Evolutionary conservation across 2,329 filamentous ascomycete species (phyloP), one percentile per base, ranked within the genome.

Genomic region (Aspergillus viridinutans): DNA sequence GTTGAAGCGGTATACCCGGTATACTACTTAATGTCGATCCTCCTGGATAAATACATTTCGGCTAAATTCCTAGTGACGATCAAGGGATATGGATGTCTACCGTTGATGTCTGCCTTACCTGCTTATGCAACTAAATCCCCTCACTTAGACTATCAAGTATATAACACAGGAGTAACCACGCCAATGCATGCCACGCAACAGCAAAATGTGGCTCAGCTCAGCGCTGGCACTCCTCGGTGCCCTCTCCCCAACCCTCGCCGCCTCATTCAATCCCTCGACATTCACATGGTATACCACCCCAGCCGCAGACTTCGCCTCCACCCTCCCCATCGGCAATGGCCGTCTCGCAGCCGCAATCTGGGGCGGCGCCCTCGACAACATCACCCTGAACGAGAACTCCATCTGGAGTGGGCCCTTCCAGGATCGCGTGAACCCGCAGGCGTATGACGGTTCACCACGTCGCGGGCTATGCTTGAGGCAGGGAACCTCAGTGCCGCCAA

Each of bases 301-400:
- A 10, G 65, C 63, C 28, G 56, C 52, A 2, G 57, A 60, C 50
- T 67, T 62, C 53, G 58, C 56, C 32, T 49, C 50, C n/a, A 56
- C 58, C 21, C 50, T 62, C 14, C 62, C 64, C 10, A 53, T 66
- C 3, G 63, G 64, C 28, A 64, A 64, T 55, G 63, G 63, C 21
- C 50, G 63, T 14, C 56, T 66, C 3, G 64, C 55, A 4, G 63
- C 56, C 8, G 53, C 58, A 9, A 53, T 65, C n/a, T 65, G 58
- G 40, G 61, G 64, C 3, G 52, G 55, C 1, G 42, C 50, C 0
- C 28, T 49, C 4, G 64, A 66, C 50, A 57, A 55, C 14, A 8
- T 66, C 28, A 62, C 62, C 3, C 20, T 66, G 21, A 64, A 64
- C n/a, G 64, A 66, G 54, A 59, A 64, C 42, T 59, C 61, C 23